A percentile compares a stretch with the other conserved stretches of the same genome.
Conservation (phyloP, 805 yeast species). For the Scheffersomyces coipomensis region DNA sequence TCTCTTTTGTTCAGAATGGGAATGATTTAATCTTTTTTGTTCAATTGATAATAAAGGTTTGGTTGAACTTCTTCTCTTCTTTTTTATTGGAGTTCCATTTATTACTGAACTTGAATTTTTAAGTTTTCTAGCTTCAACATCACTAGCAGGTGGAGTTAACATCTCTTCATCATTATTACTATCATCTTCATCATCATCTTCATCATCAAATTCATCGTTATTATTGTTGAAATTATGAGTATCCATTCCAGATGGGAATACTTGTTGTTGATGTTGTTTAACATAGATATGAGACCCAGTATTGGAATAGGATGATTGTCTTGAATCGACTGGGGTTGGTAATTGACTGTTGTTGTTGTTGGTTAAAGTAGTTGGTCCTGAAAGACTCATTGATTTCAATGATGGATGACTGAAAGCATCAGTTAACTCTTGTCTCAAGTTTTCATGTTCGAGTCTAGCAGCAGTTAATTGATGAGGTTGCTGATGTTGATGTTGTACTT, state of each 20-base stretch:
- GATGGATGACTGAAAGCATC: conserved; percentile 31
- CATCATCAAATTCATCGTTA: conserved; percentile 6
- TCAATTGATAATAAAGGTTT: conserved; percentile 38
- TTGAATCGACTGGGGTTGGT: conserved; percentile 34
- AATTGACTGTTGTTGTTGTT: conserved; percentile 14
- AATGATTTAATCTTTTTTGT: conserved; percentile 42
- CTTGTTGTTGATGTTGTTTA: neutral
- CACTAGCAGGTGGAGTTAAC: conserved; percentile 6
- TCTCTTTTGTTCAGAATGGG: conserved; percentile 42
- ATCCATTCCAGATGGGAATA: conserved; percentile 8
- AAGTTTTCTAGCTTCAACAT: conserved; percentile 11
- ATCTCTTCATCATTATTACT: neutral
- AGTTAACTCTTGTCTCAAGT: conserved; percentile 24
- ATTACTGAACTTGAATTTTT: conserved; percentile 8
- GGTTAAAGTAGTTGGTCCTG: neutral
- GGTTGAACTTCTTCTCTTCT: conserved; percentile 25
- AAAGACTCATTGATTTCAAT: neutral
- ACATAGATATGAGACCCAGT: neutral
- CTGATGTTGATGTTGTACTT: neutral
- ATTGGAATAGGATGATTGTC: conserved; percentile 17
- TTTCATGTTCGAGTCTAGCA: conserved; percentile 9
- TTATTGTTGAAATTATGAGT: neutral
- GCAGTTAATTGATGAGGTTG: neutral
- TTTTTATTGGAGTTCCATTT: conserved; percentile 9
- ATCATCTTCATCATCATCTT: neutral